Evolutionary conservation across 495 filamentous ascomycete species (phyloP), one percentile per base, ranked within the genome.

Genomic region (Aspergillus heteromorphus): DNA sequence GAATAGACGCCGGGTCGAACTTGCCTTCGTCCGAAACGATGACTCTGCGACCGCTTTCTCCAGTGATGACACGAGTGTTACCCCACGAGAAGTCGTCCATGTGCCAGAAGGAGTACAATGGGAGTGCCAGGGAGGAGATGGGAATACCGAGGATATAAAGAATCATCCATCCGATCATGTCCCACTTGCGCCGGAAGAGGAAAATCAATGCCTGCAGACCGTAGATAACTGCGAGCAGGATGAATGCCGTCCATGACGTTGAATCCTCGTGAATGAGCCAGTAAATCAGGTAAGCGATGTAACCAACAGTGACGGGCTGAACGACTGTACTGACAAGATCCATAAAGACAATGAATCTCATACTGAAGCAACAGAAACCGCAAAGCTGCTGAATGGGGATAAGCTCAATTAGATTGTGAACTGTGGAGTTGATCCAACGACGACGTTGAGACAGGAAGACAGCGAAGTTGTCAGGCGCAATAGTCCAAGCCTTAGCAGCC

Each of bases 11-110:
- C 10, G 95, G 92, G 68, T 99, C 93, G 68, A 97, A 99, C 74
- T 96, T 97, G 71, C 93, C 95, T 74, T 99, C 93, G 67, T 99
- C 93, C 1, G 89, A 88, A 58, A 99, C 88, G 65, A 99, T 84
- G 57, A 97, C 73, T 75, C 97, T 92, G 64, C 87, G 83, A 49
- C 93, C 93, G 64, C 87, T 87, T 70, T 97, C 93, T 66, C 93
- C 93, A n/a, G 89, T 95, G 57, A 99, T 91, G 40, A 99, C 79
- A 80, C 91, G 90, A 27, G 91, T 97, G 69, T 95, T 97, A 70
- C 91, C 91, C 91, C 91, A 97, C 59, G 84, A 87, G 82, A 99
- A 99, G 77, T 99, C 93, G 69, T 99, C 93, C 93, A 97, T 97
- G 72, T 97, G 80, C 93, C 93, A 99, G 83, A 99, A 99, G 41